phyloP scores from a whole-genome alignment of 2,329 filamentous ascomycete genomes.

The Stenocarpella maydis region DNA sequence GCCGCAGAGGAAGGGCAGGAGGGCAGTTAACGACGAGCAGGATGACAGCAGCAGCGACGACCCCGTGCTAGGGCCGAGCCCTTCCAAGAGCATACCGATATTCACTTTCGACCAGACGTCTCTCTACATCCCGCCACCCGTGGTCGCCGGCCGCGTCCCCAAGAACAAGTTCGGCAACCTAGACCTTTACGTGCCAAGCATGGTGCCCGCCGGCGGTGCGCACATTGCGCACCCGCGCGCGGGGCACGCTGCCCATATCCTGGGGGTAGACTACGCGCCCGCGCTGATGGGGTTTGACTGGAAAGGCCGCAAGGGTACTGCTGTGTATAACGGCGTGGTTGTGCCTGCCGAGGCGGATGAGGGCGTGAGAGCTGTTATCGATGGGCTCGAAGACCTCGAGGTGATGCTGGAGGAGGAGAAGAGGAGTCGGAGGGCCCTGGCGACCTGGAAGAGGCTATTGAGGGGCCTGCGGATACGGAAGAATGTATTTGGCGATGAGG shows the following conservation, averaged over 20 bases:
- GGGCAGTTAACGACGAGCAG: conserved; percentile 43
- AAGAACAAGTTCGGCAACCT: conserved; percentile 95
- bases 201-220: conserved; percentile 84
- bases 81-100: conserved; percentile 61
- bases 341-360: conserved; percentile 76
- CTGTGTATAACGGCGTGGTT: conserved; percentile 80
- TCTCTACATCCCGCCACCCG: conserved; percentile 77
- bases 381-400: conserved; percentile 71
- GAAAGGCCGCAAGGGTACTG: conserved; percentile 84
- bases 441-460: conserved; percentile 79
- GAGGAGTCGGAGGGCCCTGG: conserved; percentile 67
- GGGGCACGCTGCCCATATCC: conserved; percentile 73
- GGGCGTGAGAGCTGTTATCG: conserved; percentile 74
- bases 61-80: conserved; percentile 51
- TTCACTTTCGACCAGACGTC: conserved; percentile 73
- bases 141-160: conserved; percentile 78
- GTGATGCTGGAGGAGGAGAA: conserved; percentile 70
- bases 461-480: conserved; percentile 80
- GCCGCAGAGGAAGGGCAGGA: conserved; percentile 37
- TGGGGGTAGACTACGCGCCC: conserved; percentile 86
- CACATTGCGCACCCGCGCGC: conserved; percentile 73
- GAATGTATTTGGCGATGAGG: conserved; percentile 62
- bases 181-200: conserved; percentile 89
- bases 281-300: conserved; percentile 93
- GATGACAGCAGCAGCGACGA: conserved; percentile 56